Evolutionary conservation across 257 asterid genomes (phyloP).

Genomic region (Misopates orontium): DNA sequence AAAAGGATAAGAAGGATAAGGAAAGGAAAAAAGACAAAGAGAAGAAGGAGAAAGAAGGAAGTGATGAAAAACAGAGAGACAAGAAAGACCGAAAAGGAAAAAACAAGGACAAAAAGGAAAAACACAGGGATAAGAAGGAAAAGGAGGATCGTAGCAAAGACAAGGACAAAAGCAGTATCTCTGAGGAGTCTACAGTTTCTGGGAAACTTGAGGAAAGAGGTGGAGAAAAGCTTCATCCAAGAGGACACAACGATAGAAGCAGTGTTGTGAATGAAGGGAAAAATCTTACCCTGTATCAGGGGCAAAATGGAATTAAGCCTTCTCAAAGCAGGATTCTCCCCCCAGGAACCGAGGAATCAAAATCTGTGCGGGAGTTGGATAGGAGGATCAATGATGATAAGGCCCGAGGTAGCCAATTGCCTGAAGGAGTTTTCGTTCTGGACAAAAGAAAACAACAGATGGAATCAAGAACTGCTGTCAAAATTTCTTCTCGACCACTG

Average conservation of each 20-base stretch:
- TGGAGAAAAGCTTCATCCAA: constrained; percentile 39
- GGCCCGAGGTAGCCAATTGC: constrained; percentile 26
- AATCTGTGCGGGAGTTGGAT: constrained; percentile 55
- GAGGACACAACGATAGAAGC: constrained; percentile 34
- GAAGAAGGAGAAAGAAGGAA: constrained; percentile 61
- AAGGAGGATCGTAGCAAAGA: constrained; percentile 54
- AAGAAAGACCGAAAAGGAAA: constrained; percentile 69
- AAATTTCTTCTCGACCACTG: constrained; percentile 33
- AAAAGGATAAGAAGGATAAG: constrained; percentile 68
- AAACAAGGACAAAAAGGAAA: constrained; percentile 61
- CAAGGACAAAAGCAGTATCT: constrained; percentile 57
- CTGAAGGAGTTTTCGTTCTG: constrained; percentile 14
- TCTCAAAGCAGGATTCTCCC: constrained; percentile 30
- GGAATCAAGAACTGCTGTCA: constrained; percentile 31
- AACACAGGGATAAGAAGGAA: constrained; percentile 54
- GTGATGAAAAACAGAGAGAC: constrained; percentile 55
- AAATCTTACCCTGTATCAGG: constrained; percentile 30
- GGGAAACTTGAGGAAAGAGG: constrained; percentile 37
- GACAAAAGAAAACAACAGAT: constrained; percentile 38
- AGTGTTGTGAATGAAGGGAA: constrained; percentile 36
- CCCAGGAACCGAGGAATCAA: constrained; percentile 44
- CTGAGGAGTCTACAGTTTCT: constrained; percentile 56
- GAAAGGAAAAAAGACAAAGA: constrained; percentile 63
- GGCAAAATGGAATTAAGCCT: constrained; percentile 52
- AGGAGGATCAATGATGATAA: constrained; percentile 55